Evolutionary conservation across 139 green algal genomes (phyloP), one percentile per base, ranked within the genome.

Genomic region (Chlorella sorokiniana): DNA sequence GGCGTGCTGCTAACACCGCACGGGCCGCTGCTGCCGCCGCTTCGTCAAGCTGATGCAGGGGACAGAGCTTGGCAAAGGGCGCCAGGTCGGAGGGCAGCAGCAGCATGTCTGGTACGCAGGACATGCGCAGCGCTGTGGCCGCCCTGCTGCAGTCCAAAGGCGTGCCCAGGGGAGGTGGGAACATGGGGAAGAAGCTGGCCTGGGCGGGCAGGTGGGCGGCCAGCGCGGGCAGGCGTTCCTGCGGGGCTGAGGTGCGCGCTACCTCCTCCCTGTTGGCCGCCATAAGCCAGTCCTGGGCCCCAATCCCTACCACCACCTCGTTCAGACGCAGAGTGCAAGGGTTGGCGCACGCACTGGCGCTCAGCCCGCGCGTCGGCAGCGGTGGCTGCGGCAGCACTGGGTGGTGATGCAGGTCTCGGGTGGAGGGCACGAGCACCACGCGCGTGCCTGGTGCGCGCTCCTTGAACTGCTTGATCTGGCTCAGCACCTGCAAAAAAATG

Each of bases 31-130:
- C 59, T 11, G 44, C 40, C 29, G 25, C 45, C 6, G 62, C n/a
- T 1, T 31, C 52, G 29, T 44, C 35, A 35, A 72, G 65, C 65
- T 72, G 27, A 38, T 48, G 73, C 73, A 89, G 20, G 14, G 65
- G 41, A 25, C 92, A 76, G n/a, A 93, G 44, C 86, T 97, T 97
- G 27, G 93, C 96, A 82, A 98, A 98, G 22, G 93, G 85, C 1
- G 88, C 88, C 62, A 99, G 88, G 89, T 98, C 94, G 29, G 95
- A 99, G 2, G 96, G 94, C 70, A 97, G 79, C 16, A 99, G 40
- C 68, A 99, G 87, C n/a, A 99, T 65, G 88, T 98, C 86, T 7
- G 95, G 96, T 0, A 63, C 78, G 65, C 54, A 42, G 1, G 90
- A 84, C 44, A 99, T 80, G 52, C 84, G 78, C 61, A 98, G 86